phyloP scores from a whole-genome alignment of 495 filamentous ascomycete species.

The Hypoxylon rickii region DNA sequence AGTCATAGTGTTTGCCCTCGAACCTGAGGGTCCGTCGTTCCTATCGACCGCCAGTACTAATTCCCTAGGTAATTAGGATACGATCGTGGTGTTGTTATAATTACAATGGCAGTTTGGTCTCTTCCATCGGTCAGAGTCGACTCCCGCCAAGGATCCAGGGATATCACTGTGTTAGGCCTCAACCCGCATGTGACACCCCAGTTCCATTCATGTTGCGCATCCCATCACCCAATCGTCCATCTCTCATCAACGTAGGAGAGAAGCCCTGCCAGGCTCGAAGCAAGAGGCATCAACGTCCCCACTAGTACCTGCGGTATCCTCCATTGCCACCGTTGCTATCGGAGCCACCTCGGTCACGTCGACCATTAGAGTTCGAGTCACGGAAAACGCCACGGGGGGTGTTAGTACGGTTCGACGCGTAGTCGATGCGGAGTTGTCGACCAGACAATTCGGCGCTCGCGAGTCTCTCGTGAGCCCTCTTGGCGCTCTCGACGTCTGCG shows the following conservation, averaged over 20 bases:
- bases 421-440: slow-evolving; percentile 70
- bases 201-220: not conserved
- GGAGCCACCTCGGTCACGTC: not conserved
- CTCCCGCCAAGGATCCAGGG: slow-evolving; percentile 3
- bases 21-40: too few relatives aligned
- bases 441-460: slow-evolving; percentile 64
- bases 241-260: not conserved
- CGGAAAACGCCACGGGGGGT: too few relatives aligned
- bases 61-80: too few relatives aligned
- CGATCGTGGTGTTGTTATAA: slow-evolving; percentile 28
- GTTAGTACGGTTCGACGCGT: too few relatives aligned
- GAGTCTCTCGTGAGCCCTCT: slow-evolving; percentile 60
- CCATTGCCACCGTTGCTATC: not conserved
- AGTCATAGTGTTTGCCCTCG: too few relatives aligned
- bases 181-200: slow-evolving; percentile 2
- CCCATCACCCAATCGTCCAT: not conserved
- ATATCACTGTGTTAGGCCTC: not conserved
- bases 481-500: slow-evolving; percentile 63
- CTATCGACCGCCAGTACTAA: too few relatives aligned
- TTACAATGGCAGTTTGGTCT: slow-evolving; percentile 18
- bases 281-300: not conserved
- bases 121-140: slow-evolving; percentile 4
- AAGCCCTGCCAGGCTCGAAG: not conserved
- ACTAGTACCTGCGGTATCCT: not conserved
- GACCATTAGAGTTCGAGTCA: not conserved